Percentiles rank a stretch among this genome's conserved stretches.
phyloP scores from a whole-genome alignment of 2,329 filamentous ascomycete species.

The Davidsoniella virescens region DNA sequence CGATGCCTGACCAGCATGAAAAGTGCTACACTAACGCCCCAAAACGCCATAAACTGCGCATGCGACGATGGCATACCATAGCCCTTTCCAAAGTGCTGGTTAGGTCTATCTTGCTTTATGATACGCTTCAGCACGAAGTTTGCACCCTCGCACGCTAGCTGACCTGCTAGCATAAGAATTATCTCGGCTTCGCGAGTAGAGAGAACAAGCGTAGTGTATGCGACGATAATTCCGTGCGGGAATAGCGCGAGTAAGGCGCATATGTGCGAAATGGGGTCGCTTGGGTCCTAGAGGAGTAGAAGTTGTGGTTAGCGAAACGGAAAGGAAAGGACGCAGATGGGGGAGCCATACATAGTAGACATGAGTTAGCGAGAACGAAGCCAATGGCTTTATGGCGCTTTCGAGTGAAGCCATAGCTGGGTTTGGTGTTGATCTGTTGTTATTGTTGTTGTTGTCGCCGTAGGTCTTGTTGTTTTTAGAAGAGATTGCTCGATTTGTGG shows the following conservation, averaged over 20 bases:
- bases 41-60: conserved; percentile 87
- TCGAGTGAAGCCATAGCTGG: conserved; percentile 1
- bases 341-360: conserved; percentile 66
- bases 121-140: conserved; percentile 82
- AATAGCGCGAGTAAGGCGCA: conserved; percentile 91
- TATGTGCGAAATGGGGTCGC: conserved; percentile 66
- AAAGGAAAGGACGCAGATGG: neutral
- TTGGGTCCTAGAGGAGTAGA: conserved; percentile 52
- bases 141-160: conserved; percentile 77
- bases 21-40: conserved; percentile 66
- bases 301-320: neutral
- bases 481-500: too few relatives aligned
- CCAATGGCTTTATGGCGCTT: conserved; percentile 35
- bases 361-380: conserved; percentile 86
- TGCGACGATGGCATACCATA: conserved; percentile 96
- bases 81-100: conserved; percentile 72
- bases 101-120: conserved; percentile 82
- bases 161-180: conserved; percentile 74
- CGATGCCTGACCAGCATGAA: conserved; percentile 51
- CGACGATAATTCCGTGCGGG: conserved; percentile 77
- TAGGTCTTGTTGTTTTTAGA: too few relatives aligned
- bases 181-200: conserved; percentile 84
- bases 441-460: too few relatives aligned
- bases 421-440: too few relatives aligned
- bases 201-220: conserved; percentile 82